phyloP scores from a whole-genome alignment of 2,329 filamentous ascomycete species.

The Raffaelea ambrosiae region DNA sequence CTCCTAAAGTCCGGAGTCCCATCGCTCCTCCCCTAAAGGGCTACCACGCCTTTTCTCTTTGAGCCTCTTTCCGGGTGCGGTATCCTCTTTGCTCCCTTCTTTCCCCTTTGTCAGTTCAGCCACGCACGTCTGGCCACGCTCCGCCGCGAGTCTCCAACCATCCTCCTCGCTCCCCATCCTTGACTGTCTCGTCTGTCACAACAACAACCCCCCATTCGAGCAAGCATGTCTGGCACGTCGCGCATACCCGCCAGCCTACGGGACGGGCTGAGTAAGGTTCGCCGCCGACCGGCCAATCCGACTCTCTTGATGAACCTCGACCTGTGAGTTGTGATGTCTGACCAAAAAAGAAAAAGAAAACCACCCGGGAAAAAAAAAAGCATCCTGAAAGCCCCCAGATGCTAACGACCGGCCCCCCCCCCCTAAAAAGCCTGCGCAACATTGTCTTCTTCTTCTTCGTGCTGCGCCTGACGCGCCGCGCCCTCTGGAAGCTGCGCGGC shows the following conservation, averaged over 20 bases:
- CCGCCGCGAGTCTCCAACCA: no score
- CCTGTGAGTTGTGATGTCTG: constrained; percentile 41
- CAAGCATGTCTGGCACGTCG: constrained; percentile 57
- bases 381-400: no score
- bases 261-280: constrained; percentile 55
- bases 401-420: not conserved
- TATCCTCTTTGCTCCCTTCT: not conserved
- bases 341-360: not conserved
- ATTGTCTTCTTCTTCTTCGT: constrained; percentile 84
- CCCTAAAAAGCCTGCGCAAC: constrained; percentile 73
- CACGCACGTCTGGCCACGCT: no score
- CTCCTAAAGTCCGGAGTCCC: no score
- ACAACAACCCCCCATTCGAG: not conserved
- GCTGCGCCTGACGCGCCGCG: constrained; percentile 70
- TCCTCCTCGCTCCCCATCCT: no score
- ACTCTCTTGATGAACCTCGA: constrained; percentile 57
- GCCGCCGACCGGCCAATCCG: constrained; percentile 47
- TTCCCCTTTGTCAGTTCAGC: no score
- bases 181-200: no score
- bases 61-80: no score
- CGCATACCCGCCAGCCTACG: constrained; percentile 64
- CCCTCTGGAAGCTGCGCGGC: constrained; percentile 77
- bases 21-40: no score
- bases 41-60: no score
- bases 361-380: not conserved